Conservation (phyloP, 495 filamentous ascomycete species). For the Aspergillus ostianus region DNA sequence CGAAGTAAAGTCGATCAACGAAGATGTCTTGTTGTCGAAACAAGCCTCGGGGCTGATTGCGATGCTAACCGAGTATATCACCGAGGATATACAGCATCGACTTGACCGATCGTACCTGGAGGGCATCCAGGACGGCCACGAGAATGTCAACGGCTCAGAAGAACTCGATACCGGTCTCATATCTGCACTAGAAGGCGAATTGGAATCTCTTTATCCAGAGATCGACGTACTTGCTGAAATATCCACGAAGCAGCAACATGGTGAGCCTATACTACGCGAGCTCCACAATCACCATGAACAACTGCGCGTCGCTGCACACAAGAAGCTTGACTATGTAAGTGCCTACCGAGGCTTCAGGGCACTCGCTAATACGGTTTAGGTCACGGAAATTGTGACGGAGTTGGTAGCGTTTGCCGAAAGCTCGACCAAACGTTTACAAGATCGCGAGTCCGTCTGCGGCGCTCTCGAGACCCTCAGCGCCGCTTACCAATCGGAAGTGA, state of each 20-base stretch:
- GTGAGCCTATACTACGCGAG: constrained; percentile 52
- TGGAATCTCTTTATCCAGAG: constrained; percentile 62
- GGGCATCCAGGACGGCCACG: constrained; percentile 16
- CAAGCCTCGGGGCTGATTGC: constrained; percentile 27
- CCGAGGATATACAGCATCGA: constrained; percentile 43
- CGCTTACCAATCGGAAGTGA: constrained; percentile 35
- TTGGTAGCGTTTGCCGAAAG: constrained; percentile 37
- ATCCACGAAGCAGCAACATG: constrained; percentile 58
- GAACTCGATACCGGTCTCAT: constrained; percentile 20
- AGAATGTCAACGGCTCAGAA: not conserved
- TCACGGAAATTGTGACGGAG: constrained; percentile 32
- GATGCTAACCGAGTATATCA: constrained; percentile 30
- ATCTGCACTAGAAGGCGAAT: constrained; percentile 51
- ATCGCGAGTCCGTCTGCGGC: constrained; percentile 39
- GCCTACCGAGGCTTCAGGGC: not conserved
- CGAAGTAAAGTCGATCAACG: constrained; percentile 27
- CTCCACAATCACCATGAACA: constrained; percentile 34
- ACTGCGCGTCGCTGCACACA: constrained; percentile 28
- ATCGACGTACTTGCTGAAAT: constrained; percentile 62
- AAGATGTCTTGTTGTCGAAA: constrained; percentile 31
- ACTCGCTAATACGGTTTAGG: constrained; percentile 22
- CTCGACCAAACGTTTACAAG: constrained; percentile 28
- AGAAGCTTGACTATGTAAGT: constrained; percentile 38
- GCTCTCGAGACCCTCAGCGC: constrained; percentile 33
- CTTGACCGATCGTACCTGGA: constrained; percentile 48